Conservation (phyloP, 2,329 filamentous ascomycete species). For the Fusarium anguioides region DNA sequence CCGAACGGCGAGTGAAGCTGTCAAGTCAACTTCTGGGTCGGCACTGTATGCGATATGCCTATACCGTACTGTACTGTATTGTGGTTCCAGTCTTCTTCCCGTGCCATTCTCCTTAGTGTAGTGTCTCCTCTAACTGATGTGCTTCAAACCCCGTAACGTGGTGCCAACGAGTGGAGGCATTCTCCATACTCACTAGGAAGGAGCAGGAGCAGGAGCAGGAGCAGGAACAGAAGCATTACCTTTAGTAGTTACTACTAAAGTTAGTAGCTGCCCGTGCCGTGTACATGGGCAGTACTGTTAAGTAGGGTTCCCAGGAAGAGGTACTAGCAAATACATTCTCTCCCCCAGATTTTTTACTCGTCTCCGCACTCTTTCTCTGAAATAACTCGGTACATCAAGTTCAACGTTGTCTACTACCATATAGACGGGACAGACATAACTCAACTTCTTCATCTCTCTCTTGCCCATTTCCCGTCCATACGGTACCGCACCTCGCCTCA, state of each 20-base stretch:
- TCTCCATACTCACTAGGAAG: conserved; percentile 28
- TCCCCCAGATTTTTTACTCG: conserved; percentile 27
- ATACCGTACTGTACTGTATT: not conserved
- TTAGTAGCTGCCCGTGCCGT: no score
- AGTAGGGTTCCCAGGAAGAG: conserved; percentile 26
- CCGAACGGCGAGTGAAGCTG: conserved; percentile 29
- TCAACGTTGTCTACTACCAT: not conserved
- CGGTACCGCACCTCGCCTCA: not conserved
- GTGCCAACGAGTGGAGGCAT: conserved; percentile 39
- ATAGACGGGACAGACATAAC: no score
- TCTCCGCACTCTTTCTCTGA: conserved; percentile 17
- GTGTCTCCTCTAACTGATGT: conserved; percentile 25
- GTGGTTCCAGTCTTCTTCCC: not conserved
- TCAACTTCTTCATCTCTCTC: not conserved
- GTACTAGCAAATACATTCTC: conserved; percentile 28
- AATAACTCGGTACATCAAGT: conserved; percentile 1
- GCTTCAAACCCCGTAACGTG: conserved; percentile 35
- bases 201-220: conserved; percentile 7
- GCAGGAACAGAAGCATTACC: no score
- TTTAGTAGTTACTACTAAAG: no score
- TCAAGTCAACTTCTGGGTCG: not conserved
- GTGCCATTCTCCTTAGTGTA: conserved; percentile 7
- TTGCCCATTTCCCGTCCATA: not conserved
- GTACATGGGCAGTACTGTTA: no score
- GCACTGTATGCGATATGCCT: conserved; percentile 10